Evolutionary conservation across 306 rosid species (phyloP), one percentile per base, ranked within the genome.

Genomic region (Dryas drummondii): DNA sequence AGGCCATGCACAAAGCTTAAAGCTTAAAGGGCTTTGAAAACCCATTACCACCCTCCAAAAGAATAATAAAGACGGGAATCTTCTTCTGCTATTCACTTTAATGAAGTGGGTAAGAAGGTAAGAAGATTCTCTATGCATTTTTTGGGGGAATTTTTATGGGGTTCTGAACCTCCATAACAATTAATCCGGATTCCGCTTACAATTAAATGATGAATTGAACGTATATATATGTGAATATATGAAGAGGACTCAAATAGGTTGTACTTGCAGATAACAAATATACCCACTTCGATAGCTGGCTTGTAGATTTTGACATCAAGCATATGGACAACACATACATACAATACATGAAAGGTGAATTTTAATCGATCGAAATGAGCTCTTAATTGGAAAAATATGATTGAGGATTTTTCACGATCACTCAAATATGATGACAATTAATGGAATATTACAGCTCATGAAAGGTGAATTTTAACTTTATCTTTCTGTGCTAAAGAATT

Each of bases 81-180:
- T 85, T 82, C 89, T 78, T 87, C 92, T 84, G 85, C 91, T 86
- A 88, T 91, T 81, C 66, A 72, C 97, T 88, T 94, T 90, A 78
- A 59, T 87, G 99, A 92, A 94, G 97, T 92, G 97, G 97, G 89
- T 77, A 52, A 84, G 92, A 96, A 92, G 99, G 91, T 92, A 96
- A 92, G 87, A 87, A 96, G 98, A 96, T 96, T 96, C 99, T 85
- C 86, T 72, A 72, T 72, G 3, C 2, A 32, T 32, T 32, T 37
- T 41, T 17, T 51, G 0, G 68, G 78, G 75, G 79, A 32, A 83
- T 68, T 83, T 83, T 80, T 79, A 49, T 82, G 19, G 76, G 80
- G 80, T 68, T 82, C 78, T 54, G 65, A 80, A 82, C 79, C 72
- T 68, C 78, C 68, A 3, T 59, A 42, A 66, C 79, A 46, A 55